phyloP scores from a whole-genome alignment of 768 basidiomycete genomes.

The Phaeolepiota aurea region DNA sequence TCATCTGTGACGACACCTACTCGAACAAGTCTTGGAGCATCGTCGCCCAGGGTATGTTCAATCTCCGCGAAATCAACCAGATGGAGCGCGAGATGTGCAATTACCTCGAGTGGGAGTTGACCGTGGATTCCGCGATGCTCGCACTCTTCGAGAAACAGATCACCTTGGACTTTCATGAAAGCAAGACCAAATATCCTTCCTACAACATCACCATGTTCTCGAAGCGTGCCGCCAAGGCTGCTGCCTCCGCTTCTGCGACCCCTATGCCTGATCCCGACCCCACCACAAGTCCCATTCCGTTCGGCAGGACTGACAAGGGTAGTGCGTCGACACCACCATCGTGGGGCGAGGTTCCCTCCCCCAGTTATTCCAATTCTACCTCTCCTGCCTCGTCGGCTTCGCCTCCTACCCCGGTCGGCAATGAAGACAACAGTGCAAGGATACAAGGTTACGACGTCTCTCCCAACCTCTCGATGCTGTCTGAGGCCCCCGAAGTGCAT shows the following conservation, averaged over 20 bases:
- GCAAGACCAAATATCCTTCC: slow-evolving; percentile 49
- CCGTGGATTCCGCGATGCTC: slow-evolving; percentile 58
- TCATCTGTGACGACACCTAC: slow-evolving; percentile 93
- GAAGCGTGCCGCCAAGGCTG: slow-evolving; percentile 44
- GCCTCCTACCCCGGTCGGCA: slow-evolving; percentile 48
- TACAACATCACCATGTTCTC: slow-evolving; percentile 57
- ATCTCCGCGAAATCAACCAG: slow-evolving; percentile 85
- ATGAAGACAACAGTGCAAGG: slow-evolving; percentile 41
- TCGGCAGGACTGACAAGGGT: slow-evolving; percentile 15
- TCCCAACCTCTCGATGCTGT: slow-evolving; percentile 26
- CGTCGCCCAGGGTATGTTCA: slow-evolving; percentile 84
- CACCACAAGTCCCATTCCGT: slow-evolving; percentile 39
- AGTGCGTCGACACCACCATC: slow-evolving; percentile 21
- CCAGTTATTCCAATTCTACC: slow-evolving; percentile 41
- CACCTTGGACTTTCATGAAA: slow-evolving; percentile 44
- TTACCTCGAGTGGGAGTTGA: slow-evolving; percentile 90
- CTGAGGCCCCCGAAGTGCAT: slow-evolving; percentile 22
- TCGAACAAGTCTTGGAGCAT: slow-evolving; percentile 91
- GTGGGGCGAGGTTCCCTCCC: slow-evolving; percentile 40
- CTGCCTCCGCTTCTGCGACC: slow-evolving; percentile 27
- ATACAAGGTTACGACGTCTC: slow-evolving; percentile 36
- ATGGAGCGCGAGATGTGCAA: slow-evolving; percentile 93
- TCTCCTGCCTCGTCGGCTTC: slow-evolving; percentile 58
- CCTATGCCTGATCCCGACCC: slow-evolving; percentile 33
- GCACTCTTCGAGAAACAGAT: slow-evolving; percentile 54